A percentile compares a stretch with the other conserved stretches of the same genome.
These are phyloP conservation scores for Maudiozyma pseudohumilis DNA, from an alignment of 805 yeast species.

Conservation along the genomic window DNA sequence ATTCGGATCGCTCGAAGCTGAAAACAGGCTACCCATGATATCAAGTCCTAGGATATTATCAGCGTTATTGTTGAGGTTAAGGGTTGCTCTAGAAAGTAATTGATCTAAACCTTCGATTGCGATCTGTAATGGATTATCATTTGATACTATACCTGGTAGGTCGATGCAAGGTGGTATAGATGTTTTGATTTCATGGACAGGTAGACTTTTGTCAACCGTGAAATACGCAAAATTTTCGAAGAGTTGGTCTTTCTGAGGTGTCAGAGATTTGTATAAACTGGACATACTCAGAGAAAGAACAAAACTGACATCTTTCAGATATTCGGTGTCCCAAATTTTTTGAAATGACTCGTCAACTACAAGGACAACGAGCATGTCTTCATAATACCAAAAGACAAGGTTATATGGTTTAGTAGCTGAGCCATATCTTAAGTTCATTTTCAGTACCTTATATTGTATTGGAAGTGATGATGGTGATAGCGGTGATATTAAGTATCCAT, in stretches of 20 bases:
- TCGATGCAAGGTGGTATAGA: constrained; percentile 21
- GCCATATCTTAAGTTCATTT: constrained; percentile 13
- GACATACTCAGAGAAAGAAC: constrained; percentile 17
- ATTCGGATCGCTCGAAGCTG: neutral
- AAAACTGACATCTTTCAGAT: constrained; percentile 20
- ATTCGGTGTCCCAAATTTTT: constrained; percentile 22
- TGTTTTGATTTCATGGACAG: constrained; percentile 7
- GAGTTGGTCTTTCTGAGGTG: neutral
- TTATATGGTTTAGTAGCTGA: constrained; percentile 11
- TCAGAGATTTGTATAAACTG: constrained; percentile 11
- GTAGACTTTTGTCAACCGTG: constrained; percentile 8
- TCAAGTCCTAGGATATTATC: constrained; percentile 9
- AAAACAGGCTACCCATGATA: constrained; percentile 16
- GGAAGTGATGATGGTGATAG: constrained; percentile 18
- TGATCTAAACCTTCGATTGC: constrained; percentile 23
- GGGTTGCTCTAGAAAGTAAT: constrained; percentile 4
- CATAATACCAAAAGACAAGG: constrained; percentile 25
- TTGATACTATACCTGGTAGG: constrained; percentile 1
- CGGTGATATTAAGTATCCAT: constrained; percentile 27
- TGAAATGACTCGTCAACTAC: constrained; percentile 18
- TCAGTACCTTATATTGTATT: constrained; percentile 16
- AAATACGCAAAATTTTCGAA: constrained; percentile 19
- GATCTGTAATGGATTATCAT: constrained; percentile 14
- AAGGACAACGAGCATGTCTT: constrained; percentile 19
- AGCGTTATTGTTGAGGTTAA: neutral